phyloP scores from a whole-genome alignment of 768 basidiomycete genomes.

The Suillus decipiens region DNA sequence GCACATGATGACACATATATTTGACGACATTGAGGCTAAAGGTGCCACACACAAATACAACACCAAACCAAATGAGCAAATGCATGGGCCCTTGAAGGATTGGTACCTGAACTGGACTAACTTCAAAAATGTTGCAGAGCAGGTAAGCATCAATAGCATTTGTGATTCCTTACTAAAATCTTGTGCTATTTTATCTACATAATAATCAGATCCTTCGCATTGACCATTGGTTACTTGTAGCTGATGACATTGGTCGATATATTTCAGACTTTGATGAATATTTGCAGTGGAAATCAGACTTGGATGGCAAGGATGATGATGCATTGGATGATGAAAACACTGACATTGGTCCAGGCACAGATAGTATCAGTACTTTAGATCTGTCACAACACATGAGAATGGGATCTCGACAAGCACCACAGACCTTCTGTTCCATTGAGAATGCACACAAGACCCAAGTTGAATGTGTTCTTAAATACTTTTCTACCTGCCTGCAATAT shows the following conservation, averaged over 20 bases:
- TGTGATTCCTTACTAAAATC: not conserved
- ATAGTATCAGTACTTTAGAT: not conserved
- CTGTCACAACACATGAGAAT: conserved; percentile 1
- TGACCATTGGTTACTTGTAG: no score
- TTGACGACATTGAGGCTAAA: conserved; percentile 16
- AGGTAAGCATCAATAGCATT: conserved; percentile 24
- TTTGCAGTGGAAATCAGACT: no score
- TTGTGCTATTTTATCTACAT: not conserved
- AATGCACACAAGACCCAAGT: not conserved
- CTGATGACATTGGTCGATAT: no score
- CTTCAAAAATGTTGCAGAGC: conserved; percentile 34
- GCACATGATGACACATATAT: conserved; percentile 17
- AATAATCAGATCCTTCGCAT: not conserved
- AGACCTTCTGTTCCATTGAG: conserved; percentile 3
- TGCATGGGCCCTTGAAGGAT: conserved; percentile 29
- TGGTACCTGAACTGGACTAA: conserved; percentile 33
- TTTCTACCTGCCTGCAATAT: conserved; percentile 3
- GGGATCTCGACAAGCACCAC: not conserved
- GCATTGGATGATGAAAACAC: no score
- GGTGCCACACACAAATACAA: conserved; percentile 33
- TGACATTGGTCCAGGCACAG: not conserved
- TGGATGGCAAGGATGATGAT: no score
- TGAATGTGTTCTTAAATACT: not conserved
- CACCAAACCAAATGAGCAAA: conserved; percentile 34
- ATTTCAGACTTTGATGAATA: no score